Evolutionary conservation across 192 early-diverging fungal genomes (phyloP), one percentile per base, ranked within the genome.

Genomic region (Coemansia sp.): DNA sequence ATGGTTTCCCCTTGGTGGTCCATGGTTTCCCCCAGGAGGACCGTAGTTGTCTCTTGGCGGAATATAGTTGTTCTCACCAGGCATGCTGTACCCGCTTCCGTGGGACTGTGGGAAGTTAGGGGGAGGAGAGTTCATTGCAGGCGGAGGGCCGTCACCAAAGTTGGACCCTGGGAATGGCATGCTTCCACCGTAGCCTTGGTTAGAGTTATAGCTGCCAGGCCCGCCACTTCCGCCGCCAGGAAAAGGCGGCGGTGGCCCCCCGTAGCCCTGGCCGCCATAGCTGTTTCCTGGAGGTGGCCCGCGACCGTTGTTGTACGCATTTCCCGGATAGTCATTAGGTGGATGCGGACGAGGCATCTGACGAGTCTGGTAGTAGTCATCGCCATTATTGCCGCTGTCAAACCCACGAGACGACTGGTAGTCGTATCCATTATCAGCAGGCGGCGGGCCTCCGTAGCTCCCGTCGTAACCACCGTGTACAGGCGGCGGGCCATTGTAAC

Each of bases 141-240:
- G 41, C 41, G 49, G 29, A 12, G 35, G 58, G 15, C 54, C 66
- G 3, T 56, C 63, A 41, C 22, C 63, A 58, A 45, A 65, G 10
- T 24, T 52, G 9, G 63, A 65, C 9, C 63, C 63, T 56, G 63
- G 53, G 50, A 55, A 55, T 25, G 53, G 53, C 53, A 55, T 55
- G n/a, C 27, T 25, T 24, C 53, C 53, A 25, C 53, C 29, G 27
- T 23, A 11, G 50, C 50, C 50, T 5, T 23, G 21, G 21, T 19
- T 19, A 1, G 50, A 23, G 22, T 38, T 21, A 32, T 41, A 43
- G 56, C 15, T 58, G 3, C 56, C 56, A 22, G 56, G 56, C 37
- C 29, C 35, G 21, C 37, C 37, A 14, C 35, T 41, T 4, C 57
- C 57, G 37, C 23, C 55, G 37, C 23, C 55, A n/a, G 56, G 56